Base-by-base conservation (phyloP, 805 yeast species). In the Starmerella vaccinii region DNA sequence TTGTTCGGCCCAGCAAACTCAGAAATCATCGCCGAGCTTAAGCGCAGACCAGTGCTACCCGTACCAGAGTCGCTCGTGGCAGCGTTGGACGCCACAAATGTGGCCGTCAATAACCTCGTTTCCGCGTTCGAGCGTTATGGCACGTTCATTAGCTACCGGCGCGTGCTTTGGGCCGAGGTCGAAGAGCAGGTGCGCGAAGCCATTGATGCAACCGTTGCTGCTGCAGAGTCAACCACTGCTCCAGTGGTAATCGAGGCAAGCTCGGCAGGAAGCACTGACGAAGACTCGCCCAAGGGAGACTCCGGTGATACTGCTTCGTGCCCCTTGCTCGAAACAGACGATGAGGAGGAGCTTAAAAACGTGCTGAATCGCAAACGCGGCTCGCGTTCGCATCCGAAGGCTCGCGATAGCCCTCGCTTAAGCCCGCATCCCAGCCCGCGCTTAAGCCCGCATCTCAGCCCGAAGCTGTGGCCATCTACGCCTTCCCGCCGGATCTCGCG, bases 121-220 rank as follows among this genome's bases (percentile, higher is more conserved):
- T 45, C 52, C 27, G 46, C 52, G 3, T 19, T 57, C 15, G 53
- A 51, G 33, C 55, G 56, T 18, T 48, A 49, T 46, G 51, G 49
- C 12, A 48, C 50, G 27, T 54, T 54, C 38, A 24, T 42, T 16
- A 30, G 51, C 21, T 56, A 53, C 46, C 39, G 56, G 9, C 35
- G 53, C n/a, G 46, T 52, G 19, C 47, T 57, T 5, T 56, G 59
- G 57, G 27, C 27, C 23, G 60, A 57, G 46, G 57, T 57, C 16
- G 60, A 57, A 46, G 21, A 27, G 22, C 57, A 56, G 39, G 60
- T 57, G 12, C 38, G 50, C 15, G 32, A 46, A 22, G 56, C 60
- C 7, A 56, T 57, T 23, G 60, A 57, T 15, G 45, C 58, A 6
- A 53, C 60, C 4, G 52, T 57, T 22, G 57, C 53, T 1, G 58